Percentiles rank a stretch among this genome's conserved stretches.
Conservation (phyloP, 768 basidiomycete species). For the Tricholoma furcatifolium region DNA sequence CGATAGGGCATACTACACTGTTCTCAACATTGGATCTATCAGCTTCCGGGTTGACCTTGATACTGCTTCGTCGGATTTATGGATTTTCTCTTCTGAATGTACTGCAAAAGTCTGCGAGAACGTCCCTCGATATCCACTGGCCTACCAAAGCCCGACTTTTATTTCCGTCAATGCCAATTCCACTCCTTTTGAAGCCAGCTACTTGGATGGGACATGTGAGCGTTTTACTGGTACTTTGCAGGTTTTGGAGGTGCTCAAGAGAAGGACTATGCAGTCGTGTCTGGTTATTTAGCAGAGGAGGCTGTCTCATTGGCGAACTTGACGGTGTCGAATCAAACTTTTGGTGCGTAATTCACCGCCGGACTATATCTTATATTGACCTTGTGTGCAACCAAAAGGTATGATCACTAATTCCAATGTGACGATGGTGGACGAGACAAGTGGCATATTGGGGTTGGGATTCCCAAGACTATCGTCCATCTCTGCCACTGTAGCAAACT, state of each 20-base stretch:
- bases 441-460: conserved; percentile 74
- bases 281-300: conserved; percentile 73
- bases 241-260: background rate
- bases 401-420: conserved; percentile 63
- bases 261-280: conserved; percentile 42
- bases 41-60: conserved; percentile 71
- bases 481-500: conserved; percentile 39
- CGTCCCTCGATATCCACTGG: conserved; percentile 70
- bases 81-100: conserved; percentile 69
- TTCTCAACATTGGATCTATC: conserved; percentile 60
- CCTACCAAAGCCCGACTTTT: conserved; percentile 67
- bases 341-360: conserved; percentile 46
- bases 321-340: conserved; percentile 57
- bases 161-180: conserved; percentile 56
- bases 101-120: conserved; percentile 48
- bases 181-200: conserved; percentile 58
- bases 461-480: conserved; percentile 74
- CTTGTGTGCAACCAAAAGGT: conserved; percentile 34
- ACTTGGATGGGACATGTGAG: conserved; percentile 71
- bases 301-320: conserved; percentile 59
- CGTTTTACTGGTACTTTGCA: conserved; percentile 5
- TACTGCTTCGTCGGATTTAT: conserved; percentile 73
- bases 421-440: conserved; percentile 58
- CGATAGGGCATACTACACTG: conserved; percentile 67
- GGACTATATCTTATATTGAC: background rate